Evolutionary conservation across 106 monocot species (phyloP).

Genomic region (Allium fistulosum): DNA sequence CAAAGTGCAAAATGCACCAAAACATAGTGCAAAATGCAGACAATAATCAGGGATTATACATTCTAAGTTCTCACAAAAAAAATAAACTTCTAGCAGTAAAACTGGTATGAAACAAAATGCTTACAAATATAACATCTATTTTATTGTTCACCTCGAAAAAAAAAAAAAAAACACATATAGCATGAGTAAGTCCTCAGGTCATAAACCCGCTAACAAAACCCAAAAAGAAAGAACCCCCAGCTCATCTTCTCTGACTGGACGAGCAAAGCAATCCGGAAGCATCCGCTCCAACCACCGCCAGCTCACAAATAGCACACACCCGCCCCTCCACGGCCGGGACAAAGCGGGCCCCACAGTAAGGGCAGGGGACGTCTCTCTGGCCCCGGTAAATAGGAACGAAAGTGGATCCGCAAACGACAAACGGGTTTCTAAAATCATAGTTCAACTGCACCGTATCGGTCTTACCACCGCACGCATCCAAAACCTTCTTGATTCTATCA

Average conservation of each 20-base stretch:
- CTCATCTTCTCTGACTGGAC: conserved; percentile 35
- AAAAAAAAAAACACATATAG: too few species aligned
- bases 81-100: too few species aligned
- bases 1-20: too few species aligned
- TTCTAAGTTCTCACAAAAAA: too few species aligned
- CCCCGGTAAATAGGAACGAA: conserved; percentile 58
- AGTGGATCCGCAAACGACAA: conserved; percentile 53
- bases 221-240: too few species aligned
- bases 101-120: too few species aligned
- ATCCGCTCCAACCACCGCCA: conserved; percentile 53
- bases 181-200: too few species aligned
- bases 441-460: conserved; percentile 37
- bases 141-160: too few species aligned
- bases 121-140: too few species aligned
- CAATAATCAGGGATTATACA: too few species aligned
- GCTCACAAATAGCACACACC: conserved; percentile 49
- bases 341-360: conserved; percentile 39
- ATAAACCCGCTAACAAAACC: too few species aligned
- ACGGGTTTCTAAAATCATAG: conserved; percentile 58
- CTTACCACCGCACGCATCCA: conserved; percentile 40
- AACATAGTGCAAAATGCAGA: too few species aligned
- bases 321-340: conserved; percentile 35
- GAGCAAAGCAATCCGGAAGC: conserved; percentile 56
- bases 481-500: conserved; percentile 35
- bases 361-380: conserved; percentile 52